phyloP scores from a whole-genome alignment of 306 rosid species.

The Vigna trinervia region DNA sequence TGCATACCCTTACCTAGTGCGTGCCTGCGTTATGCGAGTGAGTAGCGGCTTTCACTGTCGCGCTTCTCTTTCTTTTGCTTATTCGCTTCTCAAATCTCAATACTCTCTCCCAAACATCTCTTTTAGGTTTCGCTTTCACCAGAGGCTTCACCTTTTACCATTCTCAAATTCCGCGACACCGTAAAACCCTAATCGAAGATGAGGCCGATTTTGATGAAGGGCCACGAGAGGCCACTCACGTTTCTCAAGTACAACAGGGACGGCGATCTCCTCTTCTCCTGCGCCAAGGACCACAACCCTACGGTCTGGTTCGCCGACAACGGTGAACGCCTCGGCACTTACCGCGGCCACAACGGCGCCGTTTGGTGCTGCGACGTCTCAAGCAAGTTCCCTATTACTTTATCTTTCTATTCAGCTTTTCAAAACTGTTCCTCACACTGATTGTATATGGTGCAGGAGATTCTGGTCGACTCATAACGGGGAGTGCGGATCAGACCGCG shows the following conservation, averaged over 20 bases:
- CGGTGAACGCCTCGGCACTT: conserved; percentile 92
- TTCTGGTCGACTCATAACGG: conserved; percentile 72
- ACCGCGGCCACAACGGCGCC: conserved; percentile 92
- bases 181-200: conserved; percentile 39
- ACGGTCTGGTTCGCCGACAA: conserved; percentile 98
- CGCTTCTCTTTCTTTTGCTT: not conserved
- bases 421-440: not conserved
- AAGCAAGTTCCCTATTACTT: conserved; percentile 42
- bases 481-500: conserved; percentile 84
- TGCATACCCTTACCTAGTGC: no score
- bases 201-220: conserved; percentile 99
- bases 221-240: conserved; percentile 95
- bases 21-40: no score
- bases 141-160: not conserved
- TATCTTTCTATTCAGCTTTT: not conserved
- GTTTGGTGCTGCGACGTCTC: conserved; percentile 98
- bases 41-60: not conserved
- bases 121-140: not conserved
- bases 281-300: conserved; percentile 88
- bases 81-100: not conserved
- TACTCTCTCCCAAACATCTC: not conserved
- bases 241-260: conserved; percentile 88
- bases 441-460: conserved; percentile 49
- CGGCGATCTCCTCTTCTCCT: conserved; percentile 89
- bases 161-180: not conserved